Base-by-base conservation (phyloP, 192 early-diverging fungal genomes). In the Paraglomus brasilianum region DNA sequence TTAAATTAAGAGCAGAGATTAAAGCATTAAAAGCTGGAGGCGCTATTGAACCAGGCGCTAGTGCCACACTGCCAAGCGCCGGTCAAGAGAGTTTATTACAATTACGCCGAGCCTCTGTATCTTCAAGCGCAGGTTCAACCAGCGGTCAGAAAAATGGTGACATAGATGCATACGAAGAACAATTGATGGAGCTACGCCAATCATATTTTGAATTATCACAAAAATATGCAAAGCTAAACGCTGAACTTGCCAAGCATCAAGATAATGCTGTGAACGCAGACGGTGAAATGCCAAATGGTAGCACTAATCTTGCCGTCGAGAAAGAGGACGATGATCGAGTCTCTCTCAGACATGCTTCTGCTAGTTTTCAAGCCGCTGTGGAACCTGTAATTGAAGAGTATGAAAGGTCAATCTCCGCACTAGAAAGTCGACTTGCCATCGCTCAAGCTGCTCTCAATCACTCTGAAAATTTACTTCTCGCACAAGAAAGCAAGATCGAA, bases 331-430 rank as follows among this genome's bases (percentile, higher is more conserved):
- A 46, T 17, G 17, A 40, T 10, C 9, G 49, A 44, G 52, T 49
- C 21, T 24, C 56, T 30, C 30, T 30, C 30, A 30, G 30, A 30
- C 30, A 30, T 38, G 17, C 55, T 15, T 62, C 58, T 9, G 48
- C 51, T 30, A 44, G 30, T 14, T 74, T 75, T 60, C 60, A 83
- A 63, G 50, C 86, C 56, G 69, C 86, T 73, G 83, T 89, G 49
- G 77, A 86, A 78, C 80, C 87, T 8, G 81, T 90, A 5, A 81
- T 90, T 57, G 85, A 89, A 63, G 89, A 89, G 52, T 88, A 89
- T 73, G 87, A 88, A 63, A 82, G 80, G 57, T 82, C 79, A 51
- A 81, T 89, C 36, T 82, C 85, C 8, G 70, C 73, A 10, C 74
- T 91, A 15, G 88, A 91, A 61, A 79, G 72, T 13, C 83, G 89